Evolutionary conservation across 257 asterid species (phyloP), one percentile per base, ranked within the genome.

Genomic region (Plectranthus barbatus): DNA sequence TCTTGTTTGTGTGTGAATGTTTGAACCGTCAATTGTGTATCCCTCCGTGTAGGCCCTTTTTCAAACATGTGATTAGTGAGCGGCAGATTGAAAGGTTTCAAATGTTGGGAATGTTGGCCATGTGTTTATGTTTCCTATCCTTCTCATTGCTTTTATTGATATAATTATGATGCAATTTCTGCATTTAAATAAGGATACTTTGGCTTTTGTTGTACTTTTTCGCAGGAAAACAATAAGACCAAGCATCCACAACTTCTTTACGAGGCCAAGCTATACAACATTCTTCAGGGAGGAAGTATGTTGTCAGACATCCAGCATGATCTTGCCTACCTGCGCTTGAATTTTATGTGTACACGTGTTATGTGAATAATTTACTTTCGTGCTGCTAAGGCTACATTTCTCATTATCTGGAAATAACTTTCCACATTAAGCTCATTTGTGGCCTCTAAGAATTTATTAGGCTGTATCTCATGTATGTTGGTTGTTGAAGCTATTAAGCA

Each of bases 261-360:
- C 5, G 98, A 91, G 80, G 96, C 98, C 64, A 91, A 91, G 81
- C 64, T 91, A 56, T 91, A 91, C 83, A 81, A 79, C 75, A 77
- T 84, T 80, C 94, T 91, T 70, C 92, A 86, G 79, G 96, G 96
- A 66, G 98, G 98, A 84, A 91, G 98, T 91, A 86, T 48, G 98
- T 84, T 37, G 7, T 55, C 12, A 47, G 40, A 56, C 70, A 53
- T 64, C 48, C 31, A 26, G 34, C 47, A 13, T 47, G 67, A 48
- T 58, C 19, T 47, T 33, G 58, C 69, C 67, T 64, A 70, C 68
- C 41, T 3, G 26, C 65, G 48, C 60, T 64, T 64, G 63, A 58
- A 23, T 18, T 60, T 59, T 56, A 24, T 13, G 19, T 56, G 39
- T 74, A 60, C 36, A 7, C 46, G 75, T 56, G 31, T 26, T 58